Percentiles rank a stretch among this genome's conserved stretches.
Evolutionary conservation across 805 yeast genomes (phyloP).

Genomic region (Starmera quercuum): DNA sequence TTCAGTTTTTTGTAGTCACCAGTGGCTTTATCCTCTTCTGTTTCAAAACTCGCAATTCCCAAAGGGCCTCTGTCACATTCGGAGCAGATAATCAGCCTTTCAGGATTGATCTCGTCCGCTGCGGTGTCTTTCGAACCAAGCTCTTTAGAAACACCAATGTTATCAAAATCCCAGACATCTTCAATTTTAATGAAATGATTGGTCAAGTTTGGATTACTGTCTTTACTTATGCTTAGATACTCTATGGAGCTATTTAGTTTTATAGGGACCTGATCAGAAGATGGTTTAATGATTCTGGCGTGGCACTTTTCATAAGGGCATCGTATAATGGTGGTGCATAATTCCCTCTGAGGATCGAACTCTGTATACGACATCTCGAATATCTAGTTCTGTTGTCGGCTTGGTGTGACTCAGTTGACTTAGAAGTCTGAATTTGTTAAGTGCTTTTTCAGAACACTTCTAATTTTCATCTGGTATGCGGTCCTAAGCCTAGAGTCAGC

Average conservation of each 20-base stretch:
- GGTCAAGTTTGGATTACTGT: not conserved
- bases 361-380: no score
- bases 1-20: slow-evolving; percentile 30
- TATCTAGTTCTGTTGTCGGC: no score
- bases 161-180: slow-evolving; percentile 76
- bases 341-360: no score
- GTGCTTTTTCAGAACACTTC: no score
- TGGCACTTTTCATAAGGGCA: slow-evolving; percentile 19
- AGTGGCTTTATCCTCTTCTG: slow-evolving; percentile 11
- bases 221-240: no score
- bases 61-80: slow-evolving; percentile 76
- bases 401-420: no score
- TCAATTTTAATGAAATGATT: slow-evolving; percentile 32
- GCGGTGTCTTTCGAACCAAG: slow-evolving; percentile 8
- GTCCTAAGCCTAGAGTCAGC: no score
- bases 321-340: slow-evolving; percentile 10
- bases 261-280: not conserved
- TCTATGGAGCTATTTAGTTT: not conserved
- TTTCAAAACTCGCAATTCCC: slow-evolving; percentile 49
- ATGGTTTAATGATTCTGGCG: slow-evolving; percentile 15
- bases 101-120: slow-evolving; percentile 25
- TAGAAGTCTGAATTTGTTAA: no score
- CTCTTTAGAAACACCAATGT: slow-evolving; percentile 58
- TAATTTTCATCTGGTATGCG: no score
- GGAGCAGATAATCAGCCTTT: slow-evolving; percentile 57